A percentile compares a stretch with the other conserved stretches of the same genome.
Evolutionary conservation across 73 alveolate genomes (phyloP).

Genomic region (Uronychia binucleata): DNA sequence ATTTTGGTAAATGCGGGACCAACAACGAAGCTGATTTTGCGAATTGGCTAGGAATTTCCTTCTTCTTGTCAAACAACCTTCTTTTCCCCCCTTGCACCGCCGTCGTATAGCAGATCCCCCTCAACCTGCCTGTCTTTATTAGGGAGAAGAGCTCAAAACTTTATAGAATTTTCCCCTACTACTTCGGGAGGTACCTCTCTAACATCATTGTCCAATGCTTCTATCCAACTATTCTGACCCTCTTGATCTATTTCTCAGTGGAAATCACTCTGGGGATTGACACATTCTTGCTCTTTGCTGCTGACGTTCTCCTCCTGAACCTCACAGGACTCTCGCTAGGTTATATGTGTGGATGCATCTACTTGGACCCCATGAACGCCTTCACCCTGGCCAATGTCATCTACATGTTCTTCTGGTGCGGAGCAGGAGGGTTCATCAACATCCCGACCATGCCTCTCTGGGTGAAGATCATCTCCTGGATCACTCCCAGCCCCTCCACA

Average conservation of each 20-base stretch:
- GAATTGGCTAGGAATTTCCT: conserved; percentile 43
- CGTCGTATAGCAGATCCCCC: conserved; percentile 42
- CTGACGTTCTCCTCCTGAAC: conserved; percentile 6
- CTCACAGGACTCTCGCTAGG: conserved; percentile 38
- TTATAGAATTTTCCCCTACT: conserved; percentile 38
- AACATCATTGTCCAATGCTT: conserved; percentile 9
- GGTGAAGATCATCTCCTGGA: neutral
- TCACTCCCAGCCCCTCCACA: neutral
- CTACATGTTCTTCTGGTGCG: neutral
- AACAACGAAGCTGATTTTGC: neutral
- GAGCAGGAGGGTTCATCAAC: neutral
- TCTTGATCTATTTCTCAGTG: conserved; percentile 22
- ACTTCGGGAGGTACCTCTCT: conserved; percentile 24
- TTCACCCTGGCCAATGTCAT: neutral
- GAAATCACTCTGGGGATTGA: neutral
- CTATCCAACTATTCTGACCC: conserved; percentile 17
- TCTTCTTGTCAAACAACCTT: conserved; percentile 23
- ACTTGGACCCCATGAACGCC: neutral
- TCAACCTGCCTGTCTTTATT: conserved; percentile 39
- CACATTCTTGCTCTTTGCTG: conserved; percentile 8
- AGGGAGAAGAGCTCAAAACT: conserved; percentile 41
- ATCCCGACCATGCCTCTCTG: conserved; percentile 2
- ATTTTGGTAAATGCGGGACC: conserved; percentile 13
- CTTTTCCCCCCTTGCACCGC: conserved; percentile 27
- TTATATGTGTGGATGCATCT: conserved; percentile 37